Conservation (phyloP, 2,329 filamentous ascomycete genomes). For the Penicillium sclerotigenum region DNA sequence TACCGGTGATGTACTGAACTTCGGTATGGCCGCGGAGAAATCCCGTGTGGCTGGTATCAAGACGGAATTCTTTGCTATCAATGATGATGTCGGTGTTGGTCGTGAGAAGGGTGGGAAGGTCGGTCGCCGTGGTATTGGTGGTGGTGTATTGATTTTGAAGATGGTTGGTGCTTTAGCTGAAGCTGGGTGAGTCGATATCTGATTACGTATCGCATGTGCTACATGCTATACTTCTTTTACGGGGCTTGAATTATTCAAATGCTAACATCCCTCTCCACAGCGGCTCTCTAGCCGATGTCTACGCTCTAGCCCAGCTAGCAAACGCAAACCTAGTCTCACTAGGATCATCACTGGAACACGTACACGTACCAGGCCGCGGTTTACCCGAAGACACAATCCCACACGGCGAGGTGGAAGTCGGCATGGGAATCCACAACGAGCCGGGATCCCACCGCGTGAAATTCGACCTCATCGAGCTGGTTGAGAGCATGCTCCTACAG, state of each 20-base stretch:
- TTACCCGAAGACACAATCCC: constrained; percentile 51
- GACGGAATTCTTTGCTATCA: constrained; percentile 87
- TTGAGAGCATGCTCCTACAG: constrained; percentile 63
- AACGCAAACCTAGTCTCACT: constrained; percentile 79
- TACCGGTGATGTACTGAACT: constrained; percentile 85
- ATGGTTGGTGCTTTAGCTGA: constrained; percentile 80
- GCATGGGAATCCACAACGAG: constrained; percentile 72
- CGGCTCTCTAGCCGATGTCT: constrained; percentile 65
- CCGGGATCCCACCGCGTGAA: constrained; percentile 53
- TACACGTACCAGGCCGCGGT: constrained; percentile 83
- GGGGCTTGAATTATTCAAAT: too few species aligned
- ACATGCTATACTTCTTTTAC: background rate
- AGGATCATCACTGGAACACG: constrained; percentile 80
- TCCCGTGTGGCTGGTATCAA: constrained; percentile 72
- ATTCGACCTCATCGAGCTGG: constrained; percentile 49
- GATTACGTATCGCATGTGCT: constrained; percentile 20
- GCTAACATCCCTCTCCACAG: constrained; percentile 19
- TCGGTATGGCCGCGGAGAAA: constrained; percentile 91
- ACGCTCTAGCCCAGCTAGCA: constrained; percentile 66
- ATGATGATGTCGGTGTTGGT: constrained; percentile 88
- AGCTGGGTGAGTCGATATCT: constrained; percentile 49
- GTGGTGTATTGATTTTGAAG: constrained; percentile 88
- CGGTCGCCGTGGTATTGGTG: constrained; percentile 83
- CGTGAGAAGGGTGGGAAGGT: constrained; percentile 82
- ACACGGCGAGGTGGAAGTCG: constrained; percentile 61